These are phyloP conservation scores for Diplodia corticola DNA, from an alignment of 2,329 filamentous ascomycete genomes.

Conservation along the genomic window DNA sequence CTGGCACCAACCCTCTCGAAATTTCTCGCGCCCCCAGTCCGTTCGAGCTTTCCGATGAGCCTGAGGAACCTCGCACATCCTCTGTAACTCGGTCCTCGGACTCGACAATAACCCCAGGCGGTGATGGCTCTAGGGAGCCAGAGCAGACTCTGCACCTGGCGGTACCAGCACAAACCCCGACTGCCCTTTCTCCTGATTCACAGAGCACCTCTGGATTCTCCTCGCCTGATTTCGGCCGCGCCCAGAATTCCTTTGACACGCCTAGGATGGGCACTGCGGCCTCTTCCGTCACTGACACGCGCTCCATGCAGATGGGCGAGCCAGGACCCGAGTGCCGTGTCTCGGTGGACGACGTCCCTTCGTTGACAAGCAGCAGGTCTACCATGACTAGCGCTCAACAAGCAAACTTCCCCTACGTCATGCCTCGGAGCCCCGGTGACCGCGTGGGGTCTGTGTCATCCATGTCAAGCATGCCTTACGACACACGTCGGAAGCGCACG, in stretches of 20 bases:
- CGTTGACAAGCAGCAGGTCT: slow-evolving; percentile 73
- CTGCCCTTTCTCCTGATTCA: slow-evolving; percentile 66
- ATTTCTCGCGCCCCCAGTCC: slow-evolving; percentile 32
- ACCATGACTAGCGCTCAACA: slow-evolving; percentile 72
- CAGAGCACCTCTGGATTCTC: slow-evolving; percentile 59
- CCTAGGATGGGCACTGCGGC: slow-evolving; percentile 73
- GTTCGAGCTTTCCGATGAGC: slow-evolving; percentile 48
- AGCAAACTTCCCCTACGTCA: slow-evolving; percentile 36
- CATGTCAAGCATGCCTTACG: slow-evolving; percentile 39
- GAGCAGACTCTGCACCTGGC: slow-evolving; percentile 40
- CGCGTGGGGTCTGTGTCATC: slow-evolving; percentile 45
- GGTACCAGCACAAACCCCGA: slow-evolving; percentile 42
- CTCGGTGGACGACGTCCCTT: slow-evolving; percentile 73
- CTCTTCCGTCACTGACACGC: slow-evolving; percentile 72
- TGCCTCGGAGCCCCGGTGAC: slow-evolving; percentile 46
- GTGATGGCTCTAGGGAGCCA: slow-evolving; percentile 38
- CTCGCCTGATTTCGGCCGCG: slow-evolving; percentile 64
- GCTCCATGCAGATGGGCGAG: slow-evolving; percentile 71
- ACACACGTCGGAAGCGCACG: slow-evolving; percentile 68
- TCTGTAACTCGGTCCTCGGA: slow-evolving; percentile 53
- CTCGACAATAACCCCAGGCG: slow-evolving; percentile 45
- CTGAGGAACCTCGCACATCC: slow-evolving; percentile 51
- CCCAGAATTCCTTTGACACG: slow-evolving; percentile 63
- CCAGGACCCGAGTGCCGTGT: slow-evolving; percentile 70
- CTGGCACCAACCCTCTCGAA: slow-evolving; percentile 5